Evolutionary conservation across 2,329 filamentous ascomycete genomes (phyloP), one percentile per base, ranked within the genome.

Genomic region (Elsinoe australis): DNA sequence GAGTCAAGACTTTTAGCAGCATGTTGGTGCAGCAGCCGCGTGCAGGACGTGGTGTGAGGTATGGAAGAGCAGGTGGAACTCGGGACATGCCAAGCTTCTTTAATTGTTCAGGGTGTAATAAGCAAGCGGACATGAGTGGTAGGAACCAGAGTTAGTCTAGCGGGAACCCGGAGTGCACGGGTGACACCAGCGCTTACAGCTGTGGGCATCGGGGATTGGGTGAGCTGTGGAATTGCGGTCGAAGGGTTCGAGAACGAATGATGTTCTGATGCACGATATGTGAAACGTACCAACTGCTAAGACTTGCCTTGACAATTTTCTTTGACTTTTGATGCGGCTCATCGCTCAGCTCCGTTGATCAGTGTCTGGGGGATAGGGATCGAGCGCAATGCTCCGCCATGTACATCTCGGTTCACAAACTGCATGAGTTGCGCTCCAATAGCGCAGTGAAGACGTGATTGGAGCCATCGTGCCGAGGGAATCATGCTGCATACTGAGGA

Each of bases 1-100:
- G 39, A 44, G 39, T 44, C 39, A 44, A 44, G 39, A 44, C 39
- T 44, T 44, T 39, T 44, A 3, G 24, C 24, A 12, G 28, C 15
- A 6, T 31, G 7, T 17, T 44, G 28, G 26, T 41, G 39, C 39
- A 29, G 39, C 28, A 32, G 28, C 24, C 24, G 39, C 28, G 31
- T 21, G 26, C 24, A 15, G 21, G 26, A 18, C 24, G 39, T 5
- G 26, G 39, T 44, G 14, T 28, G 39, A 5, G 17, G 26, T 9
- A 10, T 44, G 39, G 39, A n/a, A n/a, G 10, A 32, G 26, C 24
- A 19, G 17, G 39, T 44, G 26, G 39, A n/a, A 14, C 24, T 29
- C 7, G 24, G 24, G 26, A 15, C 15, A 44, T 44, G 39, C 39
- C 39, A 44, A 44, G 39, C 39, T 44, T 44, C 24, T 44, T 44